Evolutionary conservation across 208 protist species (phyloP).

Genomic region (Leishmania guyanensis): DNA sequence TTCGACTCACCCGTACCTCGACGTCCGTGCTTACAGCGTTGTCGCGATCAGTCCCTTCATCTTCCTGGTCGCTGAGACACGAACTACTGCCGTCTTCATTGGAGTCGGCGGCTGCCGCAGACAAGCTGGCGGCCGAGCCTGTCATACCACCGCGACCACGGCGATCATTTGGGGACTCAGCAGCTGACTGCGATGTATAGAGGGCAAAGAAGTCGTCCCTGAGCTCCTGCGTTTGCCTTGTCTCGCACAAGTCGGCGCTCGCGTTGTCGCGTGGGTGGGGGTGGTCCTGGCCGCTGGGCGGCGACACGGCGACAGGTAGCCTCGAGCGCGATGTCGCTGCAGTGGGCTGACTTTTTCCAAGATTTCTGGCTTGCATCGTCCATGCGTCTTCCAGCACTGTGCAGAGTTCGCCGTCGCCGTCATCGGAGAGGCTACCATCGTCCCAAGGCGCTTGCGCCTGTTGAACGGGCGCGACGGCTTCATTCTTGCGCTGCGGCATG

Average conservation of each 20-base stretch:
- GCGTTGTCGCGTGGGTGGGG: not conserved
- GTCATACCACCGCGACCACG: not conserved
- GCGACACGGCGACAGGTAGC: not conserved
- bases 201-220: slow-evolving; percentile 36
- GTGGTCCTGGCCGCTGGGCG: not conserved
- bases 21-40: not conserved
- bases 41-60: slow-evolving; percentile 4
- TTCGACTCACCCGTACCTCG: slow-evolving; percentile 8
- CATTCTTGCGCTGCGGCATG: not conserved
- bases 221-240: slow-evolving; percentile 13
- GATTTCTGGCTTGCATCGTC: not conserved
- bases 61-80: not conserved
- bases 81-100: not conserved
- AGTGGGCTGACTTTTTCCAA: not conserved
- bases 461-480: not conserved
- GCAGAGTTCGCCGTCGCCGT: not conserved
- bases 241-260: slow-evolving; percentile 9
- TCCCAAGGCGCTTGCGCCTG: not conserved
- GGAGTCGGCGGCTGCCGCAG: not conserved
- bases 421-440: not conserved
- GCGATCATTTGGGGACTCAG: not conserved
- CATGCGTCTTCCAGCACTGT: not conserved
- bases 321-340: not conserved
- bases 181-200: slow-evolving; percentile 12
- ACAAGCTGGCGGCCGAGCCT: not conserved